These are phyloP conservation scores for Aspergillus asperescens DNA, from an alignment of 495 filamentous ascomycete species.

Conservation along the genomic window DNA sequence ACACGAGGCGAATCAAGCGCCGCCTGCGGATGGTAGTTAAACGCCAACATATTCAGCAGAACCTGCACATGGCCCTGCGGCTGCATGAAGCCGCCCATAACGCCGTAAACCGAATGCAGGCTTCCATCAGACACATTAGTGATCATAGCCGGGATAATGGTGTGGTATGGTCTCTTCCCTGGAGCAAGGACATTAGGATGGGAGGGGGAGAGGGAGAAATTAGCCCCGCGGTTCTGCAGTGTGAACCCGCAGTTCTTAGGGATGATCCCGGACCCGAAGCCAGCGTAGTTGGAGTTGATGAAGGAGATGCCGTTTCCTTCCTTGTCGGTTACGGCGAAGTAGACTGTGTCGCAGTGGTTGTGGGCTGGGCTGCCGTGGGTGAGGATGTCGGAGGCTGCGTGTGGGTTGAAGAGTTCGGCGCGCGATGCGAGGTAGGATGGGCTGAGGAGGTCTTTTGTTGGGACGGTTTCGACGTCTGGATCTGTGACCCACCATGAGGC, in stretches of 20 bases:
- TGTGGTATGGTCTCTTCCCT: conserved; percentile 91
- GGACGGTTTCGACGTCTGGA: conserved; percentile 62
- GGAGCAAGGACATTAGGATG: conserved; percentile 80
- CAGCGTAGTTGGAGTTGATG: conserved; percentile 92
- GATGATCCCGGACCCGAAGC: conserved; percentile 85
- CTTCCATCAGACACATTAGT: conserved; percentile 67
- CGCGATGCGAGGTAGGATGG: conserved; percentile 60
- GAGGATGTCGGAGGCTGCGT: conserved; percentile 49
- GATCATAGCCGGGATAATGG: conserved; percentile 90
- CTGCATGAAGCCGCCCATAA: conserved; percentile 99
- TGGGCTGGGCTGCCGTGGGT: conserved; percentile 65
- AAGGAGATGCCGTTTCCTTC: conserved; percentile 88
- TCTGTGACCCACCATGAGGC: conserved; percentile 86
- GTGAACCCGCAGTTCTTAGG: conserved; percentile 82
- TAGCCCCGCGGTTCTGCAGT: conserved; percentile 87
- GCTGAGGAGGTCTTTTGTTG: conserved; percentile 56
- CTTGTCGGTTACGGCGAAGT: conserved; percentile 77
- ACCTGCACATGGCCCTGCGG: conserved; percentile 97
- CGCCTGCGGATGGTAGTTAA: conserved; percentile 78
- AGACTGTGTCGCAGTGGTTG: conserved; percentile 81
- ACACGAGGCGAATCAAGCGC: conserved; percentile 87
- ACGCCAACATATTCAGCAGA: conserved; percentile 81
- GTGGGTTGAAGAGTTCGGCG: conserved; percentile 63
- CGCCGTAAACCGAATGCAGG: conserved; percentile 81
- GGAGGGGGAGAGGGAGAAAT: conserved; percentile 60